phyloP scores from a whole-genome alignment of 1,284 basidiomycete genomes.

The Rhodotorula sp. region DNA sequence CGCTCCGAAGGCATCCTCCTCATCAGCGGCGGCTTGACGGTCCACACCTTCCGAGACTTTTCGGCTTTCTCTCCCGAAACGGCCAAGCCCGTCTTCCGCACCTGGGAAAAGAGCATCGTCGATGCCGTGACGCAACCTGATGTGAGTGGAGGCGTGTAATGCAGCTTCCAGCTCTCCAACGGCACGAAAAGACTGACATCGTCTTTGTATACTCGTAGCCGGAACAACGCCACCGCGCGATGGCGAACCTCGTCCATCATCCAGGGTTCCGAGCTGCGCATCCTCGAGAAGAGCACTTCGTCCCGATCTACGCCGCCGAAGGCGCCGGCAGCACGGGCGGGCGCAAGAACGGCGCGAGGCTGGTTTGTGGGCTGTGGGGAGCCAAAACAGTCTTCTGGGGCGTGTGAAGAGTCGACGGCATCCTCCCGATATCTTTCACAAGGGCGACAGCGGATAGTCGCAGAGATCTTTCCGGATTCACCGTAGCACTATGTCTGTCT shows the following conservation, averaged over 20 bases:
- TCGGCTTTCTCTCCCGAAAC: constrained; percentile 57
- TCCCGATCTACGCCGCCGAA: constrained; percentile 65
- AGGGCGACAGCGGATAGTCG: too few species aligned
- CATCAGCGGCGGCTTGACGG: constrained; percentile 64
- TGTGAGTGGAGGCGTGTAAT: constrained; percentile 49
- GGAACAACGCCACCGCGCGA: constrained; percentile 52
- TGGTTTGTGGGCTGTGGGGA: constrained; percentile 40
- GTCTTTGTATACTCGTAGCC: constrained; percentile 45
- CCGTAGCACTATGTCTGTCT: too few species aligned
- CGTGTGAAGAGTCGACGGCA: constrained; percentile 13
- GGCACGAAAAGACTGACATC: not conserved
- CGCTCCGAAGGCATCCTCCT: constrained; percentile 66
- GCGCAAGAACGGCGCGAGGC: constrained; percentile 20
- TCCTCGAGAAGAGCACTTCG: constrained; percentile 69
- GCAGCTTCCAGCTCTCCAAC: not conserved
- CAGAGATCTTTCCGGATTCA: too few species aligned
- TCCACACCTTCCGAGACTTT: constrained; percentile 64
- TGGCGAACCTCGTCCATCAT: constrained; percentile 59
- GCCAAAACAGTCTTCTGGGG: constrained; percentile 42
- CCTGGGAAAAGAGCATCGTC: constrained; percentile 62
- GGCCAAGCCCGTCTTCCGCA: constrained; percentile 51
- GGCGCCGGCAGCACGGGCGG: constrained; percentile 59
- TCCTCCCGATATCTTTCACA: too few species aligned
- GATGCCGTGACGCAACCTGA: constrained; percentile 57
- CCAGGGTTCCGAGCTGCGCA: constrained; percentile 63